Base-by-base conservation (phyloP, 352 stramenopile genomes). In the Globisporangium nunn region DNA sequence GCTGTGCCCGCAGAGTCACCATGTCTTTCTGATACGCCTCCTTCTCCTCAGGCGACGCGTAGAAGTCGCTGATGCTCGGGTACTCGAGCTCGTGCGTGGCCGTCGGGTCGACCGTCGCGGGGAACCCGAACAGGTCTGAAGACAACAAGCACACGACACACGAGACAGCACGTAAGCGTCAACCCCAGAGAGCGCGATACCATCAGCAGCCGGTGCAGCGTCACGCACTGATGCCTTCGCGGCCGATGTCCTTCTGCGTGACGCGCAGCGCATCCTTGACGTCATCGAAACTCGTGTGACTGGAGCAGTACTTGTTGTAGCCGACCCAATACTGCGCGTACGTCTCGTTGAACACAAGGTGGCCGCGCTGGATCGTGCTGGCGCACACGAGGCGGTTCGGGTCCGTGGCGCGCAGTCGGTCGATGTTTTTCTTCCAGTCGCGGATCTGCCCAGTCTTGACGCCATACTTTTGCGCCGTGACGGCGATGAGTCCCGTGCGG, bases 251-350 rank as follows among this genome's bases (percentile, higher is more conserved):
- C 65, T 93, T 90, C 56, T 88, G 74, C 14, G 68, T 87, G 49
- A 80, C 59, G 59, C 74, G 78, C 48, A 93, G 64, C 50, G 70
- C 77, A 63, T 77, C 47, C 61, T 89, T 90, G 62, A 93, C 74
- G 4, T 84, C 71, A 46, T 85, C 67, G 48, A 80, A 89, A 58
- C 77, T 84, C 57, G 77, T 90, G 62, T 87, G 69, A 57, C 62
- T 75, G 54, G 73, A 85, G 67, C 83, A 93, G 60, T 75, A 93
- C 67, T 93, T 93, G 70, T 93, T 93, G 75, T 93, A 93, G 56
- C 83, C 83, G 62, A 93, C 83, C 83, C 83, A 93, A 70, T 93
- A 93, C 66, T 93, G 83, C 50, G 83, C 81, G 69, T 93, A 93
- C 41, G 83, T 89, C 72, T 93, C 83, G 60, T 93, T 93, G 62